Conservation (phyloP, 2,329 filamentous ascomycete genomes). For the Aspergillus costaricaensis region DNA sequence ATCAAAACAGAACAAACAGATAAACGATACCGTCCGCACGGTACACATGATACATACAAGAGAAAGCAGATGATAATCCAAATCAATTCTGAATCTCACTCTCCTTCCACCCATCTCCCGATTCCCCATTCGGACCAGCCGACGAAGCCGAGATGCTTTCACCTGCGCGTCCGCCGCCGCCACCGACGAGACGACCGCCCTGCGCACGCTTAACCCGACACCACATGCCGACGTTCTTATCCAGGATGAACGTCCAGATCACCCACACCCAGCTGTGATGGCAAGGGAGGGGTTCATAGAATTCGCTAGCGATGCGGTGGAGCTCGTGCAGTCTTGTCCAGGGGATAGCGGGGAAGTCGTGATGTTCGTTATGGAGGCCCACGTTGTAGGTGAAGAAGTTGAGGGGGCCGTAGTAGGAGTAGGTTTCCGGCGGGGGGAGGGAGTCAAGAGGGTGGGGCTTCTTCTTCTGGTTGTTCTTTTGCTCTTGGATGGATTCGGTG, state of each 20-base stretch:
- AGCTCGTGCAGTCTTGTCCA: conserved; percentile 84
- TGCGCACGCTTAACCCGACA: conserved; percentile 91
- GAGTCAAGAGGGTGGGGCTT: conserved; percentile 57
- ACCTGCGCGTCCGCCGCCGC: conserved; percentile 41
- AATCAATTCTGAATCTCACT: conserved; percentile 65
- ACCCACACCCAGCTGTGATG: conserved; percentile 91
- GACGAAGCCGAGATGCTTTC: conserved; percentile 47
- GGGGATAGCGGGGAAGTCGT: conserved; percentile 95
- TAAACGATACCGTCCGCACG: background rate
- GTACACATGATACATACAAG: background rate
- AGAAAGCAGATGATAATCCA: background rate
- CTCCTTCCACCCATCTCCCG: conserved; percentile 64
- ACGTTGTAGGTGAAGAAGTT: conserved; percentile 97
- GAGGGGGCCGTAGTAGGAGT: conserved; percentile 91
- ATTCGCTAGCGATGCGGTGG: conserved; percentile 80
- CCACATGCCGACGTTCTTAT: conserved; percentile 84
- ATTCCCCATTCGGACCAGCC: conserved; percentile 46
- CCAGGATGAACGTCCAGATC: conserved; percentile 93
- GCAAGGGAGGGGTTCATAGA: conserved; percentile 82
- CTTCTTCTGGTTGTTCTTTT: conserved; percentile 32
- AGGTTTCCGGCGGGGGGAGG: conserved; percentile 83
- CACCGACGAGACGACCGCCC: conserved; percentile 64
- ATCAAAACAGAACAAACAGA: background rate
- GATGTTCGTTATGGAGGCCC: conserved; percentile 96
- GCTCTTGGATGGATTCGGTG: conserved; percentile 57